A percentile compares a stretch with the other conserved stretches of the same genome.
These are phyloP conservation scores for Pyricularia sp. DNA, from an alignment of 2,329 filamentous ascomycete genomes.

Conservation along the genomic window DNA sequence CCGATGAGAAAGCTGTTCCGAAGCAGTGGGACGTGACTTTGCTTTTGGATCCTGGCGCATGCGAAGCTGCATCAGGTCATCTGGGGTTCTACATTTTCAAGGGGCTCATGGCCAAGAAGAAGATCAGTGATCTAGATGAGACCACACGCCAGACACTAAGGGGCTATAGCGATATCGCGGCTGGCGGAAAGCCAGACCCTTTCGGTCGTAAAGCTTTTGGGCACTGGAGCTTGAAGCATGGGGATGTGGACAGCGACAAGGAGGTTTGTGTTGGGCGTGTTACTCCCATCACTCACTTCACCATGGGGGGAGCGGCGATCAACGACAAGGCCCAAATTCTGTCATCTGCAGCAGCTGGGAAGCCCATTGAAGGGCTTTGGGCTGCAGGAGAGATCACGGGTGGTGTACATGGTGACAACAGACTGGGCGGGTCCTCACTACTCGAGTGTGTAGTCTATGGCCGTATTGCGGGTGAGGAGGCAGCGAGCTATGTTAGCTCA, in stretches of 20 bases:
- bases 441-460: slow-evolving; percentile 58
- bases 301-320: slow-evolving; percentile 55
- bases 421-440: slow-evolving; percentile 51
- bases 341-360: slow-evolving; percentile 21
- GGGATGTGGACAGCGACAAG: slow-evolving; percentile 35
- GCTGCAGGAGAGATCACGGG: slow-evolving; percentile 57
- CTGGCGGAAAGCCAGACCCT: slow-evolving; percentile 26
- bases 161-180: slow-evolving; percentile 36
- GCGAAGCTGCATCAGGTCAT: slow-evolving; percentile 41
- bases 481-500: slow-evolving; percentile 19
- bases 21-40: slow-evolving; percentile 51
- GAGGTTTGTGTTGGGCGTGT: slow-evolving; percentile 49
- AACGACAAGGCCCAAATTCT: slow-evolving; percentile 44
- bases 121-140: slow-evolving; percentile 37
- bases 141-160: slow-evolving; percentile 31
- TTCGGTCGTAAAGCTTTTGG: slow-evolving; percentile 44
- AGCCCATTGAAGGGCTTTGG: slow-evolving; percentile 46
- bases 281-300: slow-evolving; percentile 57
- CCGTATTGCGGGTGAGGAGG: slow-evolving; percentile 42
- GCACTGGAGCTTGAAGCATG: slow-evolving; percentile 38
- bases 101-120: slow-evolving; percentile 47
- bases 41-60: slow-evolving; percentile 49
- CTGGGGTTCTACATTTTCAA: slow-evolving; percentile 57
- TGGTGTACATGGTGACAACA: slow-evolving; percentile 54
- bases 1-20: slow-evolving; percentile 16